Evolutionary conservation across 2,329 filamentous ascomycete species (phyloP), one percentile per base, ranked within the genome.

Genomic region (Drechslera avenae): DNA sequence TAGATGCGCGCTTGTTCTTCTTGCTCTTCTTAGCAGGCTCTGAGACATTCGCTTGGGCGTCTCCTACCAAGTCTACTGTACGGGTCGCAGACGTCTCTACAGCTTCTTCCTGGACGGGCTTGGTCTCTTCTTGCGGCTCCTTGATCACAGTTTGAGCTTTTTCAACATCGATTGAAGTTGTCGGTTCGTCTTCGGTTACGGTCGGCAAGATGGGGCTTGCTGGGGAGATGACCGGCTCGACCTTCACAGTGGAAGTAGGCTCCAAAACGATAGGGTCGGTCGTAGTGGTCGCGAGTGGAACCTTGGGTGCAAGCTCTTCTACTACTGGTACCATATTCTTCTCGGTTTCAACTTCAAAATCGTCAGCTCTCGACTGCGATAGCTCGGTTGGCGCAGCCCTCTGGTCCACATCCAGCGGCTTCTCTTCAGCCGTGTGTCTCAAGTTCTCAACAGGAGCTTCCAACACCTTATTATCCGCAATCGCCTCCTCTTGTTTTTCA

Each of bases 1-100:
- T 39, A 9, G 59, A 60, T 12, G 42, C 52, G 6, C 49, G 49
- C 33, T 68, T 67, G 18, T 32, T 56, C 40, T 67, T 67, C 52
- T 65, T 66, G 18, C 46, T 48, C 37, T 64, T 64, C 44, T 64
- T 60, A 4, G 59, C 56, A 23, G 51, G 42, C 9, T 46, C 45
- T 12, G 53, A 16, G n/a, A 12, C 17, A 5, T 46, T 52, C 13
- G 23, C 32, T 21, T 56, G 53, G 6, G 41, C 51, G 17, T 59
- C 52, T 9, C 26, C 28, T 10, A 41, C 19, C 8, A 28, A 9
- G 3, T 47, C 40, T 13, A 52, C 31, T 21, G 46, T 23, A 12
- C 43, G 33, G 9, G 33, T 14, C 6, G 30, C 12, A 12, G 39
- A 34, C 7, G 28, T 17, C 17, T n/a, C 10, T 35, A 12, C 30